A percentile compares a stretch with the other conserved stretches of the same genome.
Evolutionary conservation across 768 basidiomycete genomes (phyloP).

Genomic region (Rhodotorula babjevae): DNA sequence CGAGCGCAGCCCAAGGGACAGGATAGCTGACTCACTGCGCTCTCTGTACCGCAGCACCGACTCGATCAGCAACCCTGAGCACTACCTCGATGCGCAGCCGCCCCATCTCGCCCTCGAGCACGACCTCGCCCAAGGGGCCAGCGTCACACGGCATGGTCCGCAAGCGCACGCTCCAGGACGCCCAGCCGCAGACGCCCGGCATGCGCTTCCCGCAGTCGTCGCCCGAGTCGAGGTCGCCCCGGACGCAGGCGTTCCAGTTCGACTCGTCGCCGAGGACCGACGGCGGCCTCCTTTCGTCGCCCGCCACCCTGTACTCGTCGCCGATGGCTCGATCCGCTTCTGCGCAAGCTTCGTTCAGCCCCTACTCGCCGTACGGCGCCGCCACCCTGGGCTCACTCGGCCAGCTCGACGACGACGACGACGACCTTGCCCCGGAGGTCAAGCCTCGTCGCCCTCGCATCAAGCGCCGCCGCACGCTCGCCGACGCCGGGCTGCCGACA

Average conservation of each 20-base stretch:
- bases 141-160: conserved; percentile 19
- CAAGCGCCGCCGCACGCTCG: conserved; percentile 32
- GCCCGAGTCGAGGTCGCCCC: conserved; percentile 7
- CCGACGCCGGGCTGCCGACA: conserved; percentile 5
- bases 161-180: conserved; percentile 29
- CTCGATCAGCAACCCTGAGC: too few relatives aligned
- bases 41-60: too few relatives aligned
- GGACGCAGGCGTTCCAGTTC: not conserved
- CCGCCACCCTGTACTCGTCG: conserved; percentile 25
- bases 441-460: conserved; percentile 9
- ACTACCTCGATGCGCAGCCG: not conserved
- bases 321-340: conserved; percentile 32
- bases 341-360: conserved; percentile 14
- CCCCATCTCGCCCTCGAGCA: conserved; percentile 6
- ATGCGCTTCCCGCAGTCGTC: not conserved
- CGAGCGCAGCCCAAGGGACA: too few relatives aligned
- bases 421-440: not conserved
- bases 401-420: not conserved
- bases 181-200: not conserved
- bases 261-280: not conserved
- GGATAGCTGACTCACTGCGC: too few relatives aligned
- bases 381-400: not conserved
- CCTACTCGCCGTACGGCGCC: not conserved
- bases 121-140: not conserved
- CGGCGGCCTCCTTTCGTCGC: conserved; percentile 18